Evolutionary conservation across 225 moss, liverwort and hornwort species (phyloP).

Genomic region (Rhytidiadelphus loreus): DNA sequence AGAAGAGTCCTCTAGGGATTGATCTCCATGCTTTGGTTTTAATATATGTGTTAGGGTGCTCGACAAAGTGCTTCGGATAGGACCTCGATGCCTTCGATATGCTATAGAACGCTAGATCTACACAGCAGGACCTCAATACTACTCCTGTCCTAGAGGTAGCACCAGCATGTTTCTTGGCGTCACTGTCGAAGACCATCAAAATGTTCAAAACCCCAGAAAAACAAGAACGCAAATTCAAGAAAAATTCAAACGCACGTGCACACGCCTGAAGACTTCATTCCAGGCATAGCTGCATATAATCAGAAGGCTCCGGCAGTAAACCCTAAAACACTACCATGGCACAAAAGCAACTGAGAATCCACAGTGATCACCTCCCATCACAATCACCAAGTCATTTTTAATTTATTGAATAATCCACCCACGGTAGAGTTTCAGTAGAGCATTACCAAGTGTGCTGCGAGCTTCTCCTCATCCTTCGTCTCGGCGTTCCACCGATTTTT

Average conservation of each 20-base stretch:
- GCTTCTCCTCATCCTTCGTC: constrained; percentile 52
- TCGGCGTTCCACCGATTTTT: constrained; percentile 53
- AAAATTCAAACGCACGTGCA: too few species aligned
- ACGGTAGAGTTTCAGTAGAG: background rate
- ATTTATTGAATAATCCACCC: background rate
- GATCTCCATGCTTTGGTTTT: background rate
- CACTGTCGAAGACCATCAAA: background rate
- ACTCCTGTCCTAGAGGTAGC: background rate
- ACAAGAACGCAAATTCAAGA: background rate
- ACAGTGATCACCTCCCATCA: background rate
- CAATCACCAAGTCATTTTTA: background rate
- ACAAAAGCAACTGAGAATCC: background rate
- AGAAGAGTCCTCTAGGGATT: background rate
- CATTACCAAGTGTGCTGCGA: constrained; percentile 41
- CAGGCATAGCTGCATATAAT: background rate
- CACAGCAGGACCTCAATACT: background rate
- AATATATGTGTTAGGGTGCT: background rate
- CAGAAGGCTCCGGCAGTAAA: background rate
- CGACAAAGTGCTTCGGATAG: background rate
- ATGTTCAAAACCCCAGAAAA: background rate
- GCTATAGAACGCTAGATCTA: background rate
- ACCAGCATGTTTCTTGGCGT: background rate
- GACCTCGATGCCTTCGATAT: background rate
- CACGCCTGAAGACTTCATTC: background rate
- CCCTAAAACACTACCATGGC: background rate